Evolutionary conservation across 73 alveolate genomes (phyloP), one percentile per base, ranked within the genome.

Genomic region (Symbiodinium natans): DNA sequence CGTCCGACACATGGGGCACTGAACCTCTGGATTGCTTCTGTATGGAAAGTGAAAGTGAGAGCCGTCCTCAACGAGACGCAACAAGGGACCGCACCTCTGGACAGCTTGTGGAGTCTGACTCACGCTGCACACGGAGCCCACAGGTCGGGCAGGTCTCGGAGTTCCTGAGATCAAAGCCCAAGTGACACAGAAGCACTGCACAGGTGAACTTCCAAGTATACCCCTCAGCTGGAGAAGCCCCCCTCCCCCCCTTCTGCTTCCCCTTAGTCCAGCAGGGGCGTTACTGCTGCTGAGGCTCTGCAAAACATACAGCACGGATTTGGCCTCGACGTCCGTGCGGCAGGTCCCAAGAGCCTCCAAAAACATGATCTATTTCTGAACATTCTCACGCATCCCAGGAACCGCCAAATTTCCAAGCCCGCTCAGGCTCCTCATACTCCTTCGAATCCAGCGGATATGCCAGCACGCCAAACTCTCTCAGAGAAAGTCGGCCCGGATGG

Each of bases 71-170:
- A 11, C 77, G 36, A 21, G 77, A 63, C 25, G 77, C 39, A 8
- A 23, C 25, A 8, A 21, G 77, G 27, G 42, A 9, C 71, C 43
- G 5, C 31, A 34, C 95, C 95, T 88, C 95, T 27, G 95, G 95
- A 68, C 95, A 88, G 46, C 43, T 82, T 9, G 86, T 88, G 85
- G 95, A 42, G 33, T 88, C 95, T 11, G 77, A 59, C 39, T 88
- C 95, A 25, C 95, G 86, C n/a, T 88, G 95, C 46, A 88, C 71
- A 31, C 71, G 86, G 33, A 56, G 33, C 71, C 95, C 95, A 21
- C 95, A 88, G 36, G 46, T 88, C 6, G 95, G 95, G 73, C 95
- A 88, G 21, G 95, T 54, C 86, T 88, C 95, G 15, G 95, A 59
- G 41, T 88, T 82, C 95, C 95, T 88, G 75, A 68, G 73, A 59